Conservation (phyloP, 2,329 filamentous ascomycete genomes). For the Cladosporium sphaerospermum region DNA sequence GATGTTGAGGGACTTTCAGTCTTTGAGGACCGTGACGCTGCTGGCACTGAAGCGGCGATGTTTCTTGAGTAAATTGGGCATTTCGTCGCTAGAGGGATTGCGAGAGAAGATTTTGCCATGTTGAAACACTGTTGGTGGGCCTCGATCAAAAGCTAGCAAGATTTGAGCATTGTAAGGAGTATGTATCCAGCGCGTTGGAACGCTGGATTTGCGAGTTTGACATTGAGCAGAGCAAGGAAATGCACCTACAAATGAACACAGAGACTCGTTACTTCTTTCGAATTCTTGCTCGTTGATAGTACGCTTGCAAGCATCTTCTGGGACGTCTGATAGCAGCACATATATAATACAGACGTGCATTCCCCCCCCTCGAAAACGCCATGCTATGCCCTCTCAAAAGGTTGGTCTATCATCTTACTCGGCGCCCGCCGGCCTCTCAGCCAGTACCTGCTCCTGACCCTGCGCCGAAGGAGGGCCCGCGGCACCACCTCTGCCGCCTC, state of each 20-base stretch:
- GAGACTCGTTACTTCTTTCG: background rate
- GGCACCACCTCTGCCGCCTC: conserved; percentile 52
- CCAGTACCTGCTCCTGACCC: conserved; percentile 30
- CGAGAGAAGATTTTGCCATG: no score
- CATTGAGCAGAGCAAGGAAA: no score
- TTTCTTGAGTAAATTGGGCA: no score
- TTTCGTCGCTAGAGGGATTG: no score
- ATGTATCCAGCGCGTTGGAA: no score
- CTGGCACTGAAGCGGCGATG: no score
- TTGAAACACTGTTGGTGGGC: no score
- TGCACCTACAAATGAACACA: background rate
- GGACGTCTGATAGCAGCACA: conserved; percentile 1
- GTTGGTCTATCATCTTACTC: conserved; percentile 3
- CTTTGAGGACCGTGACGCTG: no score
- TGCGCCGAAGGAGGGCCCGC: conserved; percentile 20
- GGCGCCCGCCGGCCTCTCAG: conserved; percentile 29
- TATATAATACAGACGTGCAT: conserved; percentile 10
- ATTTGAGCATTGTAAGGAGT: no score
- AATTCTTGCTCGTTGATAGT: background rate
- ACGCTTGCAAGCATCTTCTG: background rate
- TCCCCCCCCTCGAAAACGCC: conserved; percentile 1
- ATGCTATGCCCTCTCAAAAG: conserved; percentile 5
- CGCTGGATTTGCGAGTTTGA: no score
- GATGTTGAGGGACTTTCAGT: no score
- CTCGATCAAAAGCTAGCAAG: no score